Evolutionary conservation across 2,329 filamentous ascomycete species (phyloP), one percentile per base, ranked within the genome.

Genomic region (Aureobasidium sp.): DNA sequence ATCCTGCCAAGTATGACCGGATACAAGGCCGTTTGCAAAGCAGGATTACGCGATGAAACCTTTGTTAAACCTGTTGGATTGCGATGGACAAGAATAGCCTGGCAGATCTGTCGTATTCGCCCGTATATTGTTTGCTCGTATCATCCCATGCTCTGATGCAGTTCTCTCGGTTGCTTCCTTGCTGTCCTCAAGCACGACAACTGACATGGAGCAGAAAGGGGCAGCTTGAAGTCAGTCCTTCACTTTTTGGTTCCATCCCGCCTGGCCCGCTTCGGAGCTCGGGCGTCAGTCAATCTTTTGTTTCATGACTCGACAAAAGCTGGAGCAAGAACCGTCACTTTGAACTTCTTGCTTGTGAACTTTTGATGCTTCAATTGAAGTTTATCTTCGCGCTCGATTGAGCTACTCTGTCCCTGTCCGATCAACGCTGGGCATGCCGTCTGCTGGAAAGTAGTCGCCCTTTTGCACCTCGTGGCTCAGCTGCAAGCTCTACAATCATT

Each of bases 231-330:
- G 37, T 17, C 36, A 8, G 51, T 32, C 37, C 24, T 55, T 43
- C 41, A 15, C 12, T 44, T 46, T 24, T 36, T 59, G 43, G 43
- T 47, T 46, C 15, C 26, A 34, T 52, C 29, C 47, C 47, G 29
- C 46, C n/a, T 37, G 3, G 34, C 34, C 34, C 34, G 34, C 41
- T 50, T 39, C 32, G 20, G 55, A 59, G 44, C 55, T 59, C 29
- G 41, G 53, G 8, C 6, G 2, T n/a, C n/a, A 44, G 41, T 29
- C 24, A 32, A 29, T 43, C 26, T 37, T 44, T 48, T 39, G 43
- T 47, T 48, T 47, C 55, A 59, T 59, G 55, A 59, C 55, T 59
- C 55, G 55, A 48, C 46, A 59, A 59, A 44, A 59, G 55, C 55
- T 59, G 55, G 55, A 59, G 55, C 55, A 46, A 59, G 43, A 36